A percentile compares a stretch with the other conserved stretches of the same genome.
These are phyloP conservation scores for Iris pallida DNA, from an alignment of 116 monocot genomes.

Conservation along the genomic window DNA sequence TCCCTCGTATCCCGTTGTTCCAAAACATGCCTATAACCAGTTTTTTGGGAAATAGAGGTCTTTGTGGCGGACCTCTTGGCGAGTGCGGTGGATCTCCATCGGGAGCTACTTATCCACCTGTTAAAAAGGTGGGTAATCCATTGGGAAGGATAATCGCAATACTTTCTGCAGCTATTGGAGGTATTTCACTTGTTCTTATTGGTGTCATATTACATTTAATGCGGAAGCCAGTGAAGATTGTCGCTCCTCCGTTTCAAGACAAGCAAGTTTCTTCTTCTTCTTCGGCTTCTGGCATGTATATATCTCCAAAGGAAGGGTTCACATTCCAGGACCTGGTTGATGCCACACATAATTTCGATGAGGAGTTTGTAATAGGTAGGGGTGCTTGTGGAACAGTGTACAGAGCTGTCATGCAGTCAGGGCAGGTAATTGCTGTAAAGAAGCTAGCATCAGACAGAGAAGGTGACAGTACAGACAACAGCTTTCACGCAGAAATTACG, in stretches of 20 bases:
- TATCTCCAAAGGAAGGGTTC: constrained; percentile 58
- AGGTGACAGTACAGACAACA: constrained; percentile 67
- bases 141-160: constrained; percentile 58
- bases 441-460: constrained; percentile 79
- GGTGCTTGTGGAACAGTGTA: constrained; percentile 95
- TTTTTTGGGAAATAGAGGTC: constrained; percentile 74
- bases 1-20: constrained; percentile 55
- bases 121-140: constrained; percentile 16
- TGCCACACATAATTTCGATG: constrained; percentile 87
- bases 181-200: constrained; percentile 73
- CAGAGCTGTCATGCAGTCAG: constrained; percentile 65
- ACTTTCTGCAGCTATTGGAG: constrained; percentile 62
- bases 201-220: constrained; percentile 62
- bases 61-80: constrained; percentile 74
- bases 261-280: constrained; percentile 40
- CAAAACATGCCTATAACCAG: constrained; percentile 62
- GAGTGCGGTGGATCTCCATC: constrained; percentile 34
- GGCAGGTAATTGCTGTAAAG: constrained; percentile 72
- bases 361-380: constrained; percentile 65
- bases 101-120: constrained; percentile 10
- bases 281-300: constrained; percentile 42
- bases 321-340: constrained; percentile 65
- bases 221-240: constrained; percentile 59
- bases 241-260: constrained; percentile 72
- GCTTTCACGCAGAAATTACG: constrained; percentile 79